Evolutionary conservation across 2,329 filamentous ascomycete species (phyloP), one percentile per base, ranked within the genome.

Genomic region (Fusarium sp.): DNA sequence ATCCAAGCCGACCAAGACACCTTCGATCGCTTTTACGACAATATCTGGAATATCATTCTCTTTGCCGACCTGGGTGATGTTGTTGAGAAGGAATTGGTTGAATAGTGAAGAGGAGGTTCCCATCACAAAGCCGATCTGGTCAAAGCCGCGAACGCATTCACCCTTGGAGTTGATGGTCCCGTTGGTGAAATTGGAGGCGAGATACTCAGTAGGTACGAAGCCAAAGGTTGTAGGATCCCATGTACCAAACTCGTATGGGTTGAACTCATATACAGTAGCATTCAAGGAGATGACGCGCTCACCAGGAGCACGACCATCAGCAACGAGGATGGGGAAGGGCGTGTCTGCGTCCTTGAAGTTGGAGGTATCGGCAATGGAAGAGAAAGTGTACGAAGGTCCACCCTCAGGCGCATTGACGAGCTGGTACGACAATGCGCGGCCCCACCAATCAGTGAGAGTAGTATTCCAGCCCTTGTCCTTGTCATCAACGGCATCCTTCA

Each of bases 361-460:
- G 44, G 81, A 79, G 44, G 87, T 80, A 50, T 84, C 75, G 82
- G 81, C 84, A 76, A 86, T 86, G 4, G 94, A 96, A 7, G 94
- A 97, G 84, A 92, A 97, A 7, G 95, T 98, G 78, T 93, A 95
- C 11, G 85, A 86, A 15, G 92, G 90, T 1, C 94, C 95, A 41
- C 95, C 95, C 64, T 93, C 83, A 2, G 87, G 87, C 7, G 89
- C 92, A 79, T 96, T 93, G 79, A 98, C 88, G 47, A 98, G 88
- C 83, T 98, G 95, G 82, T 92, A 97, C 4, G 92, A 92, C 24
- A 98, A 86, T 39, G 93, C 93, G 65, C 95, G 92, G 36, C 93
- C 94, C 92, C 95, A 97, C 81, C 94, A 94, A 83, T 98, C 95
- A 0, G 95, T 98, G 65, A 98, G 86, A 7, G 93, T 93, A 3